Evolutionary conservation across 495 filamentous ascomycete species (phyloP).

Genomic region (Penicillium bovifimosum): DNA sequence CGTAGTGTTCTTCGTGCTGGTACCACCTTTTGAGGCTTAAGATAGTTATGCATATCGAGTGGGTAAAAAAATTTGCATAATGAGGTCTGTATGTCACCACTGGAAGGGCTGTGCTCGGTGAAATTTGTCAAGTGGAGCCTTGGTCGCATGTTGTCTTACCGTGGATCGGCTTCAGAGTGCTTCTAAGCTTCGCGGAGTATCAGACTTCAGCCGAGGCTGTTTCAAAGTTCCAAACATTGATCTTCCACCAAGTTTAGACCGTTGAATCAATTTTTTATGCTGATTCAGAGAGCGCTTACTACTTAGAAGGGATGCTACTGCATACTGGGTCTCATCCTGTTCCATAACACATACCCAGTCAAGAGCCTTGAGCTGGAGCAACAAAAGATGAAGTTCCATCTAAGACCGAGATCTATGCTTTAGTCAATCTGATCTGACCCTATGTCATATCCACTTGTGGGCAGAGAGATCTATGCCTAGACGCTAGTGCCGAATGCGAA

Average conservation of each 20-base stretch:
- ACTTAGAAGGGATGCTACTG: not conserved
- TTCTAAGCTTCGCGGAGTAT: too few species aligned
- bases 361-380: not conserved
- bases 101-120: not conserved
- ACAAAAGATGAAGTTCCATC: not conserved
- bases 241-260: not conserved
- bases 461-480: not conserved
- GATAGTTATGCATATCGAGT: too few species aligned
- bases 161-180: too few species aligned
- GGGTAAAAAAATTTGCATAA: too few species aligned
- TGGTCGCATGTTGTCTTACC: too few species aligned
- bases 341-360: not conserved
- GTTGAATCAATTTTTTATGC: not conserved
- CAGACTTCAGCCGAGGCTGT: too few species aligned
- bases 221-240: not conserved
- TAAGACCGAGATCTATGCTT: not conserved
- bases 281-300: not conserved
- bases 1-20: too few species aligned
- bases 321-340: not conserved
- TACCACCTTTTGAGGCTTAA: too few species aligned
- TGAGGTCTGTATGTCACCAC: slow-evolving; percentile 5
- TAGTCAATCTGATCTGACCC: not conserved
- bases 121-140: not conserved
- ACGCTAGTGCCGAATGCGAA: slow-evolving; percentile 3
- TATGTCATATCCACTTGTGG: not conserved